Evolutionary conservation across 2,329 filamentous ascomycete genomes (phyloP).

Genomic region (Nothomitra cinnamomea): DNA sequence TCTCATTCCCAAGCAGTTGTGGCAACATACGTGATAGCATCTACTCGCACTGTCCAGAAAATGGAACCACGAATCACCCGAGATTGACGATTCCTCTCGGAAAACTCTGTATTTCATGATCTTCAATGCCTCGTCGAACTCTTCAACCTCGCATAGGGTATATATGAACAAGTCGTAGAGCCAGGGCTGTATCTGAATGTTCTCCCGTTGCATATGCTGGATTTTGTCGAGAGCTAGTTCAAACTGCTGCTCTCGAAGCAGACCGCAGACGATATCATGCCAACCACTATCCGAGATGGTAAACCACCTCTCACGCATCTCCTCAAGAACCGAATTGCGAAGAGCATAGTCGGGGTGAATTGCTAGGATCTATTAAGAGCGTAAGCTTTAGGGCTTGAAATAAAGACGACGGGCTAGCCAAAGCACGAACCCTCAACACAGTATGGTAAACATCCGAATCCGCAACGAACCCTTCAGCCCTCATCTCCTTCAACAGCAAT

Average conservation of each 20-base stretch:
- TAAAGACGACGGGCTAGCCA: not conserved
- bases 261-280: conserved; percentile 51
- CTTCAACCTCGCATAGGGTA: conserved; percentile 51
- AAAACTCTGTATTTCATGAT: conserved; percentile 44
- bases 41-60: conserved; percentile 60
- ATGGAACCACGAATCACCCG: conserved; percentile 46
- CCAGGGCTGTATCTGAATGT: conserved; percentile 46
- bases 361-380: conserved; percentile 39
- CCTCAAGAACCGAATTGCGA: conserved; percentile 50
- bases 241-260: conserved; percentile 66
- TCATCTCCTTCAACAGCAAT: conserved; percentile 56
- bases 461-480: conserved; percentile 37
- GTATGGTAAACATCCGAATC: conserved; percentile 55
- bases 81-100: conserved; percentile 25
- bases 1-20: not conserved
- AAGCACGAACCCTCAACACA: conserved; percentile 41
- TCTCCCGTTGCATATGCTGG: conserved; percentile 44
- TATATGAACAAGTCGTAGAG: conserved; percentile 64
- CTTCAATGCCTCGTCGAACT: conserved; percentile 59
- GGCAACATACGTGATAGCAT: conserved; percentile 33
- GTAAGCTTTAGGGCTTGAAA: not conserved
- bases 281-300: conserved; percentile 41
- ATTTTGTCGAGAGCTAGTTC: conserved; percentile 62
- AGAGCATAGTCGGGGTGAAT: conserved; percentile 76
- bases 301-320: conserved; percentile 61